These are phyloP conservation scores for Ustilago xerochloae DNA, from an alignment of 1,284 basidiomycete species.

Conservation along the genomic window DNA sequence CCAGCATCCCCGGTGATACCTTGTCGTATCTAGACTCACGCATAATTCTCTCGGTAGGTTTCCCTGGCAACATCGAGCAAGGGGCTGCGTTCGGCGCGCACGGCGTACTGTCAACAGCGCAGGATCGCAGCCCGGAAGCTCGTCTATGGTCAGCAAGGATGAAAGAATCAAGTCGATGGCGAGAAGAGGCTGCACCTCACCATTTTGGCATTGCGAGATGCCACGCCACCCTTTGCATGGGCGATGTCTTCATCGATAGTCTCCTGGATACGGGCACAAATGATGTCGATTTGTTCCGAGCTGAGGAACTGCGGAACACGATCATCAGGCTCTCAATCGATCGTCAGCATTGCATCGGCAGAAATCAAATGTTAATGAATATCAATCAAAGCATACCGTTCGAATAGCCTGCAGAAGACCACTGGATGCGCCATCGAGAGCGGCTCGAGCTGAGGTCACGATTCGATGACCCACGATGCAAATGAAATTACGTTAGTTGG, in stretches of 20 bases:
- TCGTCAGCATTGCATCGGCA: too few species aligned
- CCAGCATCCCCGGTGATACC: too few species aligned
- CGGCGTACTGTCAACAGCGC: constrained; percentile 75
- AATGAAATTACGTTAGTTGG: neutral
- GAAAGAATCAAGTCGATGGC: neutral
- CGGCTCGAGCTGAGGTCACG: constrained; percentile 71
- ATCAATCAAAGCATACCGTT: constrained; percentile 70
- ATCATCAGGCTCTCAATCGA: too few species aligned
- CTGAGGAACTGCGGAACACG: constrained; percentile 74
- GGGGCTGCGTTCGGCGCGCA: constrained; percentile 81
- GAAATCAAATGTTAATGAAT: neutral
- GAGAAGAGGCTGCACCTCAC: constrained; percentile 20
- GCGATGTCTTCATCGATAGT: constrained; percentile 78
- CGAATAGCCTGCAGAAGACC: constrained; percentile 76
- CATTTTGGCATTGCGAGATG: constrained; percentile 21
- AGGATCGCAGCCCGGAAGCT: neutral
- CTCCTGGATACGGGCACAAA: constrained; percentile 74
- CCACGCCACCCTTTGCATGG: constrained; percentile 40
- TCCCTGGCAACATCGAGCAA: constrained; percentile 90
- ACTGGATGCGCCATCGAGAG: constrained; percentile 74
- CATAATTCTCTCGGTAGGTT: constrained; percentile 85
- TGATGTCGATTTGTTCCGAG: constrained; percentile 76
- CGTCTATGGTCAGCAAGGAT: too few species aligned
- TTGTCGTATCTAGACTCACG: constrained; percentile 9
- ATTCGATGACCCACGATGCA: neutral